Base-by-base conservation (phyloP, 1,139 yeast species). In the Kluyveromyces sp. region DNA sequence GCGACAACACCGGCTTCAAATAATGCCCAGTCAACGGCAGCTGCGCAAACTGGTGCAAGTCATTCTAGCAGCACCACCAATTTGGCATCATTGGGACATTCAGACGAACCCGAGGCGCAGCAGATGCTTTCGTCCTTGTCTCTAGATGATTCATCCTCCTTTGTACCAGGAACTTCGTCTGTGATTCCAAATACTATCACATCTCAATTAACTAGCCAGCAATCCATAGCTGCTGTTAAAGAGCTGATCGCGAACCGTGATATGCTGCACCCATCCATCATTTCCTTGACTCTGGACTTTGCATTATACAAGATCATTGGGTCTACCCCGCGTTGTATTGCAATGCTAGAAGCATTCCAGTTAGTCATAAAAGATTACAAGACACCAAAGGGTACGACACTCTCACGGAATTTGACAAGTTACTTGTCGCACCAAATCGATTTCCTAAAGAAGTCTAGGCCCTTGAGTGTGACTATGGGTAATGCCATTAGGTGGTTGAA, bases 401-500 rank as follows among this genome's bases (percentile, higher is more conserved):
- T 94, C 53, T 80, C 92, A 32, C 78, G 99, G 68, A 86, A 89
- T 64, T 73, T 94, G 56, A 88, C 96, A 0, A 81, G 83, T 20
- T 92, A 88, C 60, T 71, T 94, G 49, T 80, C 95, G n/a, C 88
- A 84, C 57, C 99, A 94, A 65, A 94, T 94, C 52, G 98, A 92
- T 58, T 87, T 84, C 53, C 70, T 94, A 54, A 92, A 87, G 57
- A 79, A 89, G 9, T 92, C 96, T 1, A 78, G 99, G 51, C 97
- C 97, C 0, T 71, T 94, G 45, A 80, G 94, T 46, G 85, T 89
- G 8, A 78, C 95, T 1, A 94, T 94, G 98, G 98, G 99, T 42
- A 92, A 89, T 66, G 94, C 97, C 2, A 94, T 94, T 52, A 78
- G 98, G 55, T 88, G 96, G 95, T 73, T 94, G 52, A 94, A 94